Evolutionary conservation across 2,329 filamentous ascomycete species (phyloP).

Genomic region (Coleophoma crateriformis): DNA sequence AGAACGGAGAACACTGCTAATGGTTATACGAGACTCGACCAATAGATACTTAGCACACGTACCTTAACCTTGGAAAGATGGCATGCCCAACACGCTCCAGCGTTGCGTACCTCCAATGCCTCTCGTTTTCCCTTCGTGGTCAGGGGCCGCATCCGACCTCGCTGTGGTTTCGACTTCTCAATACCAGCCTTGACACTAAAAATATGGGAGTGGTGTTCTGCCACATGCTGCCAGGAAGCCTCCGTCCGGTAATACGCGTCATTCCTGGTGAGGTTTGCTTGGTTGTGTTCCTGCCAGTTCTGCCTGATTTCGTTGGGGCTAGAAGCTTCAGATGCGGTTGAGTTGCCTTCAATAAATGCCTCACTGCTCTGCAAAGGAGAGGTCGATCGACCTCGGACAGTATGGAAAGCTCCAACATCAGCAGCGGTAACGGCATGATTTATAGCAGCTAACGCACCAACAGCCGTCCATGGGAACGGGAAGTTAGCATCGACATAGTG

Average conservation of each 20-base stretch:
- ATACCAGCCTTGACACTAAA: constrained; percentile 16
- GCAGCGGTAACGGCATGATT: too few species aligned
- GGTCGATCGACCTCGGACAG: constrained; percentile 15
- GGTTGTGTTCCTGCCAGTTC: constrained; percentile 4
- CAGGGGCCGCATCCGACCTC: constrained; percentile 19
- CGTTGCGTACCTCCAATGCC: constrained; percentile 23
- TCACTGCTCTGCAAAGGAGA: constrained; percentile 5
- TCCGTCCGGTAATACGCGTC: constrained; percentile 5
- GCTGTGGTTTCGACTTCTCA: constrained; percentile 15
- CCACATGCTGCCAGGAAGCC: constrained; percentile 10
- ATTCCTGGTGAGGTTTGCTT: neutral
- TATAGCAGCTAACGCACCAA: too few species aligned
- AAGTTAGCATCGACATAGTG: too few species aligned
- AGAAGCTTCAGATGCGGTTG: constrained; percentile 1
- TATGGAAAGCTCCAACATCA: constrained; percentile 3
- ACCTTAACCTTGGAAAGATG: constrained; percentile 27
- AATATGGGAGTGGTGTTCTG: constrained; percentile 17
- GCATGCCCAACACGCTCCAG: constrained; percentile 26
- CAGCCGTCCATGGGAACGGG: too few species aligned
- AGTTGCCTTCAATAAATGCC: neutral
- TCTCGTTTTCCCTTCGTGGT: constrained; percentile 24
- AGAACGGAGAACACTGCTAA: constrained; percentile 24
- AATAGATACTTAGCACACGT: neutral
- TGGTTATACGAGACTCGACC: neutral
- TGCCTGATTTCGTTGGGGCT: constrained; percentile 1